These are phyloP conservation scores for Phaeodactylum tricornutum DNA, from an alignment of 108 stramenopile genomes.

Conservation along the genomic window DNA sequence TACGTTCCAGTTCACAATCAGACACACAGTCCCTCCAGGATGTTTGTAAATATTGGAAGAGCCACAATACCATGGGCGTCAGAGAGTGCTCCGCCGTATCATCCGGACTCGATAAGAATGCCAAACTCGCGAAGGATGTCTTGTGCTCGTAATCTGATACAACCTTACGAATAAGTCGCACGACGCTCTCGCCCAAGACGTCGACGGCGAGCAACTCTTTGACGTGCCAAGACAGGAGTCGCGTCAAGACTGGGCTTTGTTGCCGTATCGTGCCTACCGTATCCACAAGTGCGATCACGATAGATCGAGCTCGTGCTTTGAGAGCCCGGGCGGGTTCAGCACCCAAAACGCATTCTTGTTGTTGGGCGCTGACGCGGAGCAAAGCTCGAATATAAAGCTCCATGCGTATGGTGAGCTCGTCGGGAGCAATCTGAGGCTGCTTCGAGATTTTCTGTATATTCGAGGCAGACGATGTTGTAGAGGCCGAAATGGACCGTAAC, in stretches of 20 bases:
- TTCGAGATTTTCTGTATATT: background rate
- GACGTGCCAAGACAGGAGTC: conserved; percentile 46
- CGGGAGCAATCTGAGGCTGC: conserved; percentile 41
- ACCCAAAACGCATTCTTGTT: conserved; percentile 66
- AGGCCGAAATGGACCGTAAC: conserved; percentile 1
- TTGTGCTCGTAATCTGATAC: conserved; percentile 70
- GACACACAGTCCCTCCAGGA: conserved; percentile 39
- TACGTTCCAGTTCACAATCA: conserved; percentile 65
- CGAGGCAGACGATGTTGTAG: background rate
- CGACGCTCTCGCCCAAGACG: conserved; percentile 44
- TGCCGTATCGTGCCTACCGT: conserved; percentile 46
- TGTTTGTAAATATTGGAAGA: conserved; percentile 52
- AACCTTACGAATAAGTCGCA: conserved; percentile 44
- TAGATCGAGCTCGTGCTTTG: conserved; percentile 38
- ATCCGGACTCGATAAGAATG: conserved; percentile 76
- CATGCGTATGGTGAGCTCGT: conserved; percentile 51
- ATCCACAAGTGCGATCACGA: conserved; percentile 40
- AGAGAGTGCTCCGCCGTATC: conserved; percentile 55
- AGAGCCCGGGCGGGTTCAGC: conserved; percentile 57
- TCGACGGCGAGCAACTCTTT: conserved; percentile 74
- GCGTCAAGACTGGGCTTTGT: conserved; percentile 44
- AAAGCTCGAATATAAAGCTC: conserved; percentile 66
- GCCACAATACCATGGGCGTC: conserved; percentile 50
- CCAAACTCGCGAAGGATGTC: conserved; percentile 76
- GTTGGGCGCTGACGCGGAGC: conserved; percentile 20